These are phyloP conservation scores for Blastobotrys indianensis DNA, from an alignment of 1,139 yeast genomes.

Conservation along the genomic window DNA sequence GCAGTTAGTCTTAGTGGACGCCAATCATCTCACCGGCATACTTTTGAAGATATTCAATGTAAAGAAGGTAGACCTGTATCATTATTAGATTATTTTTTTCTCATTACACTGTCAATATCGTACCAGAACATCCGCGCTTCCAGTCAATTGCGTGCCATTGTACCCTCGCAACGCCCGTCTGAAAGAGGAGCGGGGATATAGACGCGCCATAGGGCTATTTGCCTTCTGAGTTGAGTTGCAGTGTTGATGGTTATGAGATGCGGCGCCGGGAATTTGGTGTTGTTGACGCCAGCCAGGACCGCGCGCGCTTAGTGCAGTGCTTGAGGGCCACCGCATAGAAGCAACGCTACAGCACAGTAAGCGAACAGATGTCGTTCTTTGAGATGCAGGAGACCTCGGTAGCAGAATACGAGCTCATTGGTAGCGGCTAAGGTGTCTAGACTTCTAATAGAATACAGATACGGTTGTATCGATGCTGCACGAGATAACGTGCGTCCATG, in stretches of 20 bases:
- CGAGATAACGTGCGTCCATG: too few species aligned
- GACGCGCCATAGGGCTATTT: slow-evolving; percentile 15
- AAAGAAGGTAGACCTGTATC: slow-evolving; percentile 21
- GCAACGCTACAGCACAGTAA: too few species aligned
- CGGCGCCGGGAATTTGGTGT: too few species aligned
- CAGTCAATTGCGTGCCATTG: slow-evolving; percentile 11
- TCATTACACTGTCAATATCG: background rate
- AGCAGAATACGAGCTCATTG: too few species aligned
- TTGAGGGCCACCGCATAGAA: too few species aligned
- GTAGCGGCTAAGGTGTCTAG: too few species aligned
- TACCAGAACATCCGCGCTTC: slow-evolving; percentile 17
- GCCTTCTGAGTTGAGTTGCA: background rate
- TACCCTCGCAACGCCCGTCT: slow-evolving; percentile 13
- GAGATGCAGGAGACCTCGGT: too few species aligned
- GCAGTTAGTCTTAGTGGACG: slow-evolving; percentile 4
- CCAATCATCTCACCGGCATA: slow-evolving; percentile 8
- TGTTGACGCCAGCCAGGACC: too few species aligned
- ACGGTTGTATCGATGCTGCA: too few species aligned
- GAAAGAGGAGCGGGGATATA: slow-evolving; percentile 18
- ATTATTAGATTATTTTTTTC: background rate
- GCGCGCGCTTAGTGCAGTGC: too few species aligned
- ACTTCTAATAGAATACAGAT: too few species aligned
- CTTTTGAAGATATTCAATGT: slow-evolving; percentile 23
- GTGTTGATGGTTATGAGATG: background rate
- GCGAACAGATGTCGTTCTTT: too few species aligned